Conservation (phyloP, 441 rosid genomes). For the Dalechampia spathulata region DNA sequence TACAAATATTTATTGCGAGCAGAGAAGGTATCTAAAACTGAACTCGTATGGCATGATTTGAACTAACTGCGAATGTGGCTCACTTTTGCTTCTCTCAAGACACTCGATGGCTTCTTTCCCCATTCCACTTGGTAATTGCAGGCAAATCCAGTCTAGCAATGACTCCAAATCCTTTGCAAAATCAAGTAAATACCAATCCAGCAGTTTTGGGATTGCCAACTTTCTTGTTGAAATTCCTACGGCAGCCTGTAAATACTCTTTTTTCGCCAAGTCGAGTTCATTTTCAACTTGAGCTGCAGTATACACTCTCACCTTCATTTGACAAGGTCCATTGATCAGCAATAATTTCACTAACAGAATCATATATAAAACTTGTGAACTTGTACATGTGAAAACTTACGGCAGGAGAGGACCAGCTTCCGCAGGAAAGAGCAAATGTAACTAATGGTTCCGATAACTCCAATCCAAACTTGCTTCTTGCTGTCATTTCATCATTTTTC, state of each 20-base stretch:
- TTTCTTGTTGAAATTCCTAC: constrained; percentile 58
- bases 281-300: constrained; percentile 61
- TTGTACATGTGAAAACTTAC: constrained; percentile 33
- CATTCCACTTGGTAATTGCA: constrained; percentile 55
- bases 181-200: constrained; percentile 79
- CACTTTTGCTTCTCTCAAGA: constrained; percentile 40
- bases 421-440: constrained; percentile 73
- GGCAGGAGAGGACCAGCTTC: constrained; percentile 90
- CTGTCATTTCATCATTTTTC: constrained; percentile 54
- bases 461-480: constrained; percentile 53
- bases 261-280: constrained; percentile 64
- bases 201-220: constrained; percentile 60
- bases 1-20: constrained; percentile 27
- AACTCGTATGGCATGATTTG: constrained; percentile 78
- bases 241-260: constrained; percentile 76
- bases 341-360: no score
- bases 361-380: no score
- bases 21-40: constrained; percentile 63
- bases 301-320: constrained; percentile 60
- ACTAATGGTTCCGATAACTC: constrained; percentile 81
- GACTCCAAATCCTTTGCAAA: constrained; percentile 78
- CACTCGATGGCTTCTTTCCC: constrained; percentile 53
- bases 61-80: constrained; percentile 42
- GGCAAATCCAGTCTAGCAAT: constrained; percentile 71
- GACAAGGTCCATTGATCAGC: not conserved